phyloP scores from a whole-genome alignment of 2,329 filamentous ascomycete species.

The Fusarium ambrosium region DNA sequence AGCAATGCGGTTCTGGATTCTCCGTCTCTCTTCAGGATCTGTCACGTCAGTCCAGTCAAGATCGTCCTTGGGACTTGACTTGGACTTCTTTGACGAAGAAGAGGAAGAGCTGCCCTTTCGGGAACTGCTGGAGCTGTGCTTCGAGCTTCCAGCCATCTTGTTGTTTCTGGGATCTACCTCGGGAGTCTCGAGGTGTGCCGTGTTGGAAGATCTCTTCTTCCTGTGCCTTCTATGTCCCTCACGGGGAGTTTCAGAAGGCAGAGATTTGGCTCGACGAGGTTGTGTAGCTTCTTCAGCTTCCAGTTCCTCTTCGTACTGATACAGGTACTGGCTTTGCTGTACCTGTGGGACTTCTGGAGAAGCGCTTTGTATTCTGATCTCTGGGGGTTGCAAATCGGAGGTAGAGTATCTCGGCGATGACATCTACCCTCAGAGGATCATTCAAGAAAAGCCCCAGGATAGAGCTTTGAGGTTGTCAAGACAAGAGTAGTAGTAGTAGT shows the following conservation, averaged over 20 bases:
- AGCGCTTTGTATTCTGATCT: slow-evolving; percentile 48
- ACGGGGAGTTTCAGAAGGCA: slow-evolving; percentile 12
- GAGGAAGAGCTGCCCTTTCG: slow-evolving; percentile 48
- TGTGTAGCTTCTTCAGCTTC: slow-evolving; percentile 29
- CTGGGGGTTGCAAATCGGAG: slow-evolving; percentile 38
- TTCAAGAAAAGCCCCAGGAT: slow-evolving; percentile 22
- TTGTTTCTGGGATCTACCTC: slow-evolving; percentile 6
- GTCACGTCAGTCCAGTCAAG: slow-evolving; percentile 79
- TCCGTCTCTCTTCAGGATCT: slow-evolving; percentile 78
- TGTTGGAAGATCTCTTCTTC: slow-evolving; percentile 31
- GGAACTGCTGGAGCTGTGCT: slow-evolving; percentile 42
- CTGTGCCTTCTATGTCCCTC: slow-evolving; percentile 22
- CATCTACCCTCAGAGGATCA: slow-evolving; percentile 44
- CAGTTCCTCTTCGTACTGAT: slow-evolving; percentile 7
- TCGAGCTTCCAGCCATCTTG: slow-evolving; percentile 45
- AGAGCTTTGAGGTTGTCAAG: slow-evolving; percentile 1
- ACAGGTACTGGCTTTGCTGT: slow-evolving; percentile 6
- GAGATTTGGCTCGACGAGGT: slow-evolving; percentile 32
- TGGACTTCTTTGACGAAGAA: slow-evolving; percentile 55
- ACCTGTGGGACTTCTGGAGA: slow-evolving; percentile 39
- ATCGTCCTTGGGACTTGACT: slow-evolving; percentile 57
- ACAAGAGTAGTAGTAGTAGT: neutral
- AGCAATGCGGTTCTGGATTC: slow-evolving; percentile 82
- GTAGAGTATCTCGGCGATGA: slow-evolving; percentile 35
- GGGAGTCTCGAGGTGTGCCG: slow-evolving; percentile 16